Evolutionary conservation across 1,139 yeast species (phyloP).

Genomic region (Schizosaccharomyces versatilis): DNA sequence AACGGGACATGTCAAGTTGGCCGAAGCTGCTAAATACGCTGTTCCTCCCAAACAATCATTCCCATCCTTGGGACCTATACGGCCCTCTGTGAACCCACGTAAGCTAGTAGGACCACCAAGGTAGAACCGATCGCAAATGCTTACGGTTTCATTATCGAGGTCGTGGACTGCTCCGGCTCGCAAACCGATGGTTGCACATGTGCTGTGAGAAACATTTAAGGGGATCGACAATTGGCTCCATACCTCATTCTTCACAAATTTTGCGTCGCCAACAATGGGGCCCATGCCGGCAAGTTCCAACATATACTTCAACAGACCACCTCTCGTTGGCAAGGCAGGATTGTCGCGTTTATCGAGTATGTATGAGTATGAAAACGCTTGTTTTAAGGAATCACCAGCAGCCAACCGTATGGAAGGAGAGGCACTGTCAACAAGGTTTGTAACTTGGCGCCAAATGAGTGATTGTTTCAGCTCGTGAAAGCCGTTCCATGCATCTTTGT

Average conservation of each 20-base stretch:
- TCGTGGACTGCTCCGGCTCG: constrained; percentile 17
- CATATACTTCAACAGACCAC: constrained; percentile 31
- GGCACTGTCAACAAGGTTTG: constrained; percentile 21
- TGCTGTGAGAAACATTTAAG: constrained; percentile 9
- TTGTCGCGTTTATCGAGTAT: constrained; percentile 19
- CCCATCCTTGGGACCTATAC: constrained; percentile 64
- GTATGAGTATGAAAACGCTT: constrained; percentile 18
- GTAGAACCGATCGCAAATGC: constrained; percentile 29
- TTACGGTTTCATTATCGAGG: constrained; percentile 16
- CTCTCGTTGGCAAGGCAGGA: constrained; percentile 24
- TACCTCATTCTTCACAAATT: constrained; percentile 18
- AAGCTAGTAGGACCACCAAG: constrained; percentile 75
- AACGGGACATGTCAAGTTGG: constrained; percentile 40
- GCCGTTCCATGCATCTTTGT: constrained; percentile 5
- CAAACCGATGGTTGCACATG: constrained; percentile 13
- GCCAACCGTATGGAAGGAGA: constrained; percentile 18
- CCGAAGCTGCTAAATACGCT: constrained; percentile 45
- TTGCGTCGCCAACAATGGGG: constrained; percentile 17
- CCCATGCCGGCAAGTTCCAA: constrained; percentile 30
- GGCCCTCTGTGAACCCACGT: constrained; percentile 52
- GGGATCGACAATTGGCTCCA: constrained; percentile 17
- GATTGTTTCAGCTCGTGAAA: constrained; percentile 37
- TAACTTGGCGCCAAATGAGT: constrained; percentile 38
- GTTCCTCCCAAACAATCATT: constrained; percentile 56
- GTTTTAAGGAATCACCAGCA: constrained; percentile 22